phyloP scores from a whole-genome alignment of 2,329 filamentous ascomycete genomes.

The Dactylonectria estremocensis region DNA sequence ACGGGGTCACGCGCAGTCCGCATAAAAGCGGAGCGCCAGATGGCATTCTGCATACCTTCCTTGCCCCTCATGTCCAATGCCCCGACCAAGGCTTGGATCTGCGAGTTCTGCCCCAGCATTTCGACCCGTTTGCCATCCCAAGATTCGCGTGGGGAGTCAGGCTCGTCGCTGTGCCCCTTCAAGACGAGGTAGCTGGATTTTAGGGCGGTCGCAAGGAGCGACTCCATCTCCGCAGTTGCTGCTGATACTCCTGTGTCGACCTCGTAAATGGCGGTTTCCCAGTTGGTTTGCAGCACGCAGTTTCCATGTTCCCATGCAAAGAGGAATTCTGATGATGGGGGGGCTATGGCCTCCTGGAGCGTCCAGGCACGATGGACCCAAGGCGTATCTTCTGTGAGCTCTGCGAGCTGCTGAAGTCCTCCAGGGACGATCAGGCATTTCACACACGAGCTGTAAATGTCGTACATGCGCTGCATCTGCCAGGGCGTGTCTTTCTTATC shows the following conservation, averaged over 20 bases:
- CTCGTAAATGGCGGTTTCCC: not conserved
- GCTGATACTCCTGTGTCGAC: not conserved
- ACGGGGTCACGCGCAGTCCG: constrained; percentile 24
- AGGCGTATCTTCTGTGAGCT: not conserved
- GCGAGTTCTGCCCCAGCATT: not conserved
- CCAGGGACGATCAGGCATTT: constrained; percentile 6
- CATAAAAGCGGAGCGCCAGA: constrained; percentile 27
- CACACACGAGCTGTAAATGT: not conserved
- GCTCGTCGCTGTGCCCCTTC: not conserved
- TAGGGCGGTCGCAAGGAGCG: not conserved
- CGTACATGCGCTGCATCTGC: constrained; percentile 16
- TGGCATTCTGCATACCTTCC: constrained; percentile 12
- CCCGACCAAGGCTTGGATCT: constrained; percentile 1
- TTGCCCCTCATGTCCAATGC: constrained; percentile 11
- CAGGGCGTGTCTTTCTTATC: not conserved
- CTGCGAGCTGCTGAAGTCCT: not conserved
- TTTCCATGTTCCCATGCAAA: constrained; percentile 4
- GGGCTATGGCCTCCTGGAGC: constrained; percentile 9
- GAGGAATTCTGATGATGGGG: not conserved
- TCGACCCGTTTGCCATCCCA: not conserved
- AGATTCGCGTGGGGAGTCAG: not conserved
- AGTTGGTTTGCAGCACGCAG: not conserved
- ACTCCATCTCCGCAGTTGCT: constrained; percentile 10
- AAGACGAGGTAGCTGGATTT: not conserved
- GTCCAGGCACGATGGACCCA: constrained; percentile 16